Base-by-base conservation (phyloP, 108 stramenopile genomes). In the Tribonema minus region DNA sequence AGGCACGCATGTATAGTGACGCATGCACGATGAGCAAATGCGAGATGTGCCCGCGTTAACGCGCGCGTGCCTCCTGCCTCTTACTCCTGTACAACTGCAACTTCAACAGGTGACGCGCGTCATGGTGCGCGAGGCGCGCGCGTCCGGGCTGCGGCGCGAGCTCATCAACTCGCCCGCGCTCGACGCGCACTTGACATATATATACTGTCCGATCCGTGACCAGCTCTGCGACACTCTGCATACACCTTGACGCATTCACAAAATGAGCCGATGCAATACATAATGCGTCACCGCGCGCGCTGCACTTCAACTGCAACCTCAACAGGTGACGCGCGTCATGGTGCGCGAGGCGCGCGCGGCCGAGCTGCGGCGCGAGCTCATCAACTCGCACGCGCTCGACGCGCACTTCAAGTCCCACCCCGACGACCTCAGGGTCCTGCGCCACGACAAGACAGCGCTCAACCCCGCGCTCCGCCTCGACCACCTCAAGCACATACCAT, bases 351-450 rank as follows among this genome's bases (percentile, higher is more conserved):
- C 96, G 5, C 90, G 96, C 62, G 91, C 92, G 3, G 91, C 93
- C 1, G 96, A 99, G 82, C 75, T 99, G 25, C 85, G 88, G 75
- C 91, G 90, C 2, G 96, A 97, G 84, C 91, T 99, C 66, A 83
- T 98, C 35, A 95, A 97, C 86, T 94, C 92, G 2, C 91, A 92
- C 20, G 88, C 91, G 28, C 88, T 99, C 2, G 88, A 92, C 82
- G 84, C 79, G 54, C 95, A 97, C 88, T 99, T 99, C 71, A 91
- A 91, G 79, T 91, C 93, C 32, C 96, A 97, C 76, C 95, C 98
- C 5, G 84, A 62, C 26, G 73, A 75, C 38, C 66, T 82, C 26
- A 61, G 65, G 37, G 74, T 86, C 1, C 85, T 86, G 7, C 60
- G 85, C 6, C 85, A 86, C 68, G 85, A 86, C 58, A 86, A 86